phyloP scores from a whole-genome alignment of 2,329 filamentous ascomycete genomes.

The Arthrobotrys iridis region DNA sequence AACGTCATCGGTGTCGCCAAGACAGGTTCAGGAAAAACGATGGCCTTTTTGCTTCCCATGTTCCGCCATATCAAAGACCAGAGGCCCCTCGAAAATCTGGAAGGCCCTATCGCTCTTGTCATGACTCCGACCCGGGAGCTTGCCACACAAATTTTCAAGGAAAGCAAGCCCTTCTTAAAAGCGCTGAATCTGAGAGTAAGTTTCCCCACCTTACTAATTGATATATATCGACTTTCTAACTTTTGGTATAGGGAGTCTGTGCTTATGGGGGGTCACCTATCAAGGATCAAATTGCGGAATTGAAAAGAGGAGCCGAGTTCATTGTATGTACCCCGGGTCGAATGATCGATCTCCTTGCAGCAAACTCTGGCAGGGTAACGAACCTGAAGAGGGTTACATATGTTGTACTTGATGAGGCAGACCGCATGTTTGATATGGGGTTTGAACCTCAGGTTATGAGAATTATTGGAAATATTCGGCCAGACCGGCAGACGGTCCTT shows the following conservation, averaged over 20 bases:
- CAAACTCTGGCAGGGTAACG: constrained; percentile 77
- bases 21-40: constrained; percentile 96
- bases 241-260: constrained; percentile 84
- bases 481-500: constrained; percentile 98
- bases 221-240: constrained; percentile 72
- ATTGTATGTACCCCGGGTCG: constrained; percentile 94
- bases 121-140: constrained; percentile 95
- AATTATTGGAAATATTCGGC: constrained; percentile 96
- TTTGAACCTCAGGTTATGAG: constrained; percentile 99
- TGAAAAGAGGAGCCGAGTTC: constrained; percentile 94
- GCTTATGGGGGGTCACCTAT: constrained; percentile 96
- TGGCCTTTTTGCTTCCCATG: constrained; percentile 95
- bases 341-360: constrained; percentile 98
- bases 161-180: constrained; percentile 94
- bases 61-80: constrained; percentile 98
- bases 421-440: constrained; percentile 99
- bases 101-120: constrained; percentile 87
- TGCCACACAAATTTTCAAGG: constrained; percentile 90
- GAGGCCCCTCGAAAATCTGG: constrained; percentile 71
- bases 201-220: neutral
- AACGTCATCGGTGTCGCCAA: constrained; percentile 97
- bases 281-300: constrained; percentile 94
- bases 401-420: constrained; percentile 96
- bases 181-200: constrained; percentile 76
- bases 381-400: constrained; percentile 98